These are phyloP conservation scores for Paulownia fortunei DNA, from an alignment of 257 asterid species.

Conservation along the genomic window DNA sequence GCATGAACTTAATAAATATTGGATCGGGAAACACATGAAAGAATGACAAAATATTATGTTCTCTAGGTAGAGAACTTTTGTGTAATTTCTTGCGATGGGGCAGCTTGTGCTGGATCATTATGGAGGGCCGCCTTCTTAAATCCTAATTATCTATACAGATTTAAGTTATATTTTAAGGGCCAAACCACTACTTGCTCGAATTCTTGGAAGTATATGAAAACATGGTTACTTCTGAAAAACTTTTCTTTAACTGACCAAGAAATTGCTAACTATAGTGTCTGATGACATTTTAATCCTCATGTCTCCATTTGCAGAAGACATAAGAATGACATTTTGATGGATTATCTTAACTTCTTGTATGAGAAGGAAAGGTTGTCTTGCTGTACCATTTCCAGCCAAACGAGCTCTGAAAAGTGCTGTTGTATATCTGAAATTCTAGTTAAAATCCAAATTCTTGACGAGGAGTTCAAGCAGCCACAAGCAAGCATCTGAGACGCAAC, in stretches of 20 bases:
- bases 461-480: background rate
- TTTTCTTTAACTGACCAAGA: background rate
- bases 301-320: slow-evolving; percentile 30
- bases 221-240: background rate
- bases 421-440: background rate
- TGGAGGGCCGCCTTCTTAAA: background rate
- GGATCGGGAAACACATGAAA: background rate
- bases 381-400: background rate
- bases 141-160: background rate
- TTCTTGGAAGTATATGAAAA: background rate
- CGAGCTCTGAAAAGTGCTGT: background rate
- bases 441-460: background rate
- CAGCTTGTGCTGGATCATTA: background rate
- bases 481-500: background rate
- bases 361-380: background rate
- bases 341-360: background rate
- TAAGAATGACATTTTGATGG: background rate
- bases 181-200: background rate
- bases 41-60: background rate
- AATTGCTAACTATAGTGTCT: background rate
- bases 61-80: background rate
- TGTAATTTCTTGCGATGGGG: background rate
- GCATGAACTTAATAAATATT: background rate
- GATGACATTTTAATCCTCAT: slow-evolving; percentile 11
- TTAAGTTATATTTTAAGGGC: background rate